These are phyloP conservation scores for Colletotrichum sp. DNA, from an alignment of 2,329 filamentous ascomycete genomes.

Conservation along the genomic window DNA sequence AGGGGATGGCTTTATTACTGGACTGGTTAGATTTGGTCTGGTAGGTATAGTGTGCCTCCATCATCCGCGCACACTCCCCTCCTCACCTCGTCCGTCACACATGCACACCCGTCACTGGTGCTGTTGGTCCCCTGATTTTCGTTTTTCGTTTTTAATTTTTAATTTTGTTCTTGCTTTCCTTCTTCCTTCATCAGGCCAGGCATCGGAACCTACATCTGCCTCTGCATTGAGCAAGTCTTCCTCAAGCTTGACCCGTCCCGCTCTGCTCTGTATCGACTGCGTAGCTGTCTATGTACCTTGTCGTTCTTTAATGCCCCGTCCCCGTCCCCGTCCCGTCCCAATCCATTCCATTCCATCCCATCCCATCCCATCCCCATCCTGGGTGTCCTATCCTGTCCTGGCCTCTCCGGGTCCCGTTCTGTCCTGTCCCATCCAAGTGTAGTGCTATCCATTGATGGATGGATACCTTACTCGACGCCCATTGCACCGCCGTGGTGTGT, in stretches of 20 bases:
- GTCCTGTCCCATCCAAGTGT: neutral
- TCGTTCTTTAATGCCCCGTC: neutral
- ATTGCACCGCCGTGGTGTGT: neutral
- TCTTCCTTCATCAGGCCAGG: neutral
- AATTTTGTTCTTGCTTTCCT: neutral
- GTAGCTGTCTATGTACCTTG: neutral
- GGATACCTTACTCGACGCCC: neutral
- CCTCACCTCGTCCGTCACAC: neutral
- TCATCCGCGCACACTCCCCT: neutral
- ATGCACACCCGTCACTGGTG: neutral
- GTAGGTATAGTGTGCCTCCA: neutral
- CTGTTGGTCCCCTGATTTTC: neutral
- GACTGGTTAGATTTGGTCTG: neutral
- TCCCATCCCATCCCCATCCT: neutral
- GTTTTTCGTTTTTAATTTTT: neutral
- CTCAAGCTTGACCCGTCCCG: neutral
- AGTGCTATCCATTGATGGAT: neutral
- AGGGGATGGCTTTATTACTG: neutral
- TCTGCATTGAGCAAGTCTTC: neutral
- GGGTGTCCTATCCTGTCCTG: neutral
- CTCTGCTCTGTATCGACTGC: neutral
- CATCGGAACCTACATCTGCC: neutral
- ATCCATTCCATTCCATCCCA: neutral
- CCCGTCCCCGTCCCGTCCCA: neutral
- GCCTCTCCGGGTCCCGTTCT: neutral